These are phyloP conservation scores for Cutaneotrichosporon sp. DNA, from an alignment of 1,284 basidiomycete species.

Conservation along the genomic window DNA sequence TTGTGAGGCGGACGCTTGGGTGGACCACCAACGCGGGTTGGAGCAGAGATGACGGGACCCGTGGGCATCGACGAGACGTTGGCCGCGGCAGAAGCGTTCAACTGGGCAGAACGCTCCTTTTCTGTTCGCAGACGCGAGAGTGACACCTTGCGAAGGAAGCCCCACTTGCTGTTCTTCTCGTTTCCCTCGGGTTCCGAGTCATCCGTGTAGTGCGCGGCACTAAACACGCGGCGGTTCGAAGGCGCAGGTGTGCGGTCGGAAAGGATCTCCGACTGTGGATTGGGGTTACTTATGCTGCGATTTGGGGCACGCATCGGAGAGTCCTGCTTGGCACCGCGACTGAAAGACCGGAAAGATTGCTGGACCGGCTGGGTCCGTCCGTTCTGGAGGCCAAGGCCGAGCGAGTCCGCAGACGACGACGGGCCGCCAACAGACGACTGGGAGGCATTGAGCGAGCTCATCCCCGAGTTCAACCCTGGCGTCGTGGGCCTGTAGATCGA, in stretches of 20 bases:
- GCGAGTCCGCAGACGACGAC: slow-evolving; percentile 13
- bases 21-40: slow-evolving; percentile 17
- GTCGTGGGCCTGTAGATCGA: slow-evolving; percentile 15
- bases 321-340: neutral
- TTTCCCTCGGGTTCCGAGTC: slow-evolving; percentile 9
- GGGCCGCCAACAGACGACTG: slow-evolving; percentile 9
- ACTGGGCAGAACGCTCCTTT: slow-evolving; percentile 25
- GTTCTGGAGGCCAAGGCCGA: slow-evolving; percentile 6
- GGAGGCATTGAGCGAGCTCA: slow-evolving; percentile 11
- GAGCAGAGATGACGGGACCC: slow-evolving; percentile 39
- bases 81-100: slow-evolving; percentile 38
- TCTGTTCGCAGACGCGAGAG: slow-evolving; percentile 61
- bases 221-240: slow-evolving; percentile 18
- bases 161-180: slow-evolving; percentile 62
- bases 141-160: slow-evolving; percentile 94
- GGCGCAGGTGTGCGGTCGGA: slow-evolving; percentile 11
- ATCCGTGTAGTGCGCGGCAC: slow-evolving; percentile 16
- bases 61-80: slow-evolving; percentile 39
- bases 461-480: slow-evolving; percentile 8
- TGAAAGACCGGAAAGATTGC: slow-evolving; percentile 5
- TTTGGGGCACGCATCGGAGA: slow-evolving; percentile 8
- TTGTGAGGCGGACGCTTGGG: slow-evolving; percentile 18
- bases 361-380: neutral
- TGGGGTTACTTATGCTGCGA: slow-evolving; percentile 17
- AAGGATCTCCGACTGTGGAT: slow-evolving; percentile 11